Evolutionary conservation across 177 flowering plant genomes (phyloP).

Genomic region (Vitis hybrid): DNA sequence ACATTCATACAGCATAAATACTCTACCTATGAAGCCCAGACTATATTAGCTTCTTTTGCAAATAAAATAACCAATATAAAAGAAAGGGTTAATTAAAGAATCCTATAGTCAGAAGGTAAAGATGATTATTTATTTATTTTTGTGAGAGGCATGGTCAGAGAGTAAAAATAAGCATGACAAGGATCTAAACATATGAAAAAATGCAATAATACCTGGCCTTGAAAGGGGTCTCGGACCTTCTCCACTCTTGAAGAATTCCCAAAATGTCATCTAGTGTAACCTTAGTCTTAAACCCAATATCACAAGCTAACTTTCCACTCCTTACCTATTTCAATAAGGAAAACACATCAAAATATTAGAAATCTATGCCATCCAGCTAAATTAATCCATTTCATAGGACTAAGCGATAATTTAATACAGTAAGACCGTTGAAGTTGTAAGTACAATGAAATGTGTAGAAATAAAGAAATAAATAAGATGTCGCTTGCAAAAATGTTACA

Average conservation of each 20-base stretch:
- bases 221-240: conserved; percentile 44
- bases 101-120: not conserved
- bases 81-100: not conserved
- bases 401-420: not conserved
- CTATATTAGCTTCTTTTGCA: too few species aligned
- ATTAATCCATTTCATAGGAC: not conserved
- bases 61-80: too few species aligned
- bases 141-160: not conserved
- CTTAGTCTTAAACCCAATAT: conserved; percentile 74
- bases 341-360: not conserved
- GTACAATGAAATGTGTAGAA: too few species aligned
- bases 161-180: not conserved
- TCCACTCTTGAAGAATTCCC: conserved; percentile 52
- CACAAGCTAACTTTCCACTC: conserved; percentile 47
- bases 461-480: too few species aligned
- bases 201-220: conserved; percentile 61
- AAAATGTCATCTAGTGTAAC: conserved; percentile 65
- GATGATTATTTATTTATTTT: not conserved
- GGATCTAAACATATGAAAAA: not conserved
- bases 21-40: too few species aligned
- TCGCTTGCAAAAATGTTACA: too few species aligned
- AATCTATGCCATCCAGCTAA: not conserved
- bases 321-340: conserved; percentile 49
- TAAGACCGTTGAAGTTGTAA: too few species aligned
- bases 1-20: too few species aligned